A percentile compares a stretch with the other conserved stretches of the same genome.
These are phyloP conservation scores for Rhizopus arrhizus DNA, from an alignment of 371 early-diverging fungal genomes.

Conservation along the genomic window DNA sequence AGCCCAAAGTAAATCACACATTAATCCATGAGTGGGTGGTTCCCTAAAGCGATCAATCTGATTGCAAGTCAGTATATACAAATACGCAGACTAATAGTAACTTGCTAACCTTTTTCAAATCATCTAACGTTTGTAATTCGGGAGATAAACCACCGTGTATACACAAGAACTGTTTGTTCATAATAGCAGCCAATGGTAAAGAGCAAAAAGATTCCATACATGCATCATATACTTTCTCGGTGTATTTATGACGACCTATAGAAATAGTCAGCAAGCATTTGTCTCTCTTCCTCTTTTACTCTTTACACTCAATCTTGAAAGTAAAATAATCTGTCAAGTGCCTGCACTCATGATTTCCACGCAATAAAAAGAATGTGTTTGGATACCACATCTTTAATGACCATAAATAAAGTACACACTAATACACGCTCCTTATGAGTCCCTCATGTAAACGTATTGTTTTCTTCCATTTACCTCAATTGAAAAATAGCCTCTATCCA, in stretches of 20 bases:
- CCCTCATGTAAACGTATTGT: constrained; percentile 50
- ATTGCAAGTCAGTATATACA: not conserved
- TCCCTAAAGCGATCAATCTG: constrained; percentile 93
- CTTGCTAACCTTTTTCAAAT: constrained; percentile 68
- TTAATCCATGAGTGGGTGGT: constrained; percentile 91
- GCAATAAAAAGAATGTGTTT: constrained; percentile 83
- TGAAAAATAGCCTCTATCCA: constrained; percentile 96
- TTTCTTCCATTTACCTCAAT: constrained; percentile 60
- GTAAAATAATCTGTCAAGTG: constrained; percentile 98
- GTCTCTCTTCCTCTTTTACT: not conserved
- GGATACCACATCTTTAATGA: constrained; percentile 93
- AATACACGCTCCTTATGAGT: constrained; percentile 29
- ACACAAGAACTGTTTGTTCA: constrained; percentile 97
- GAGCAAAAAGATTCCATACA: constrained; percentile 91
- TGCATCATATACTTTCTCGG: constrained; percentile 89
- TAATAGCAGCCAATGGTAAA: constrained; percentile 93
- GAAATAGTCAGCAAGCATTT: not conserved
- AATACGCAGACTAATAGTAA: not conserved
- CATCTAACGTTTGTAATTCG: constrained; percentile 83
- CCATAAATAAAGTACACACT: constrained; percentile 93
- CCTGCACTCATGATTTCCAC: constrained; percentile 99
- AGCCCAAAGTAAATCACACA: constrained; percentile 98
- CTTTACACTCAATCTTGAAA: constrained; percentile 93
- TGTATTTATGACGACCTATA: constrained; percentile 87
- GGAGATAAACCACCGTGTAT: constrained; percentile 99